These are phyloP conservation scores for Cyclospora cayetanensis DNA, from an alignment of 169 alveolate species.

Conservation along the genomic window DNA sequence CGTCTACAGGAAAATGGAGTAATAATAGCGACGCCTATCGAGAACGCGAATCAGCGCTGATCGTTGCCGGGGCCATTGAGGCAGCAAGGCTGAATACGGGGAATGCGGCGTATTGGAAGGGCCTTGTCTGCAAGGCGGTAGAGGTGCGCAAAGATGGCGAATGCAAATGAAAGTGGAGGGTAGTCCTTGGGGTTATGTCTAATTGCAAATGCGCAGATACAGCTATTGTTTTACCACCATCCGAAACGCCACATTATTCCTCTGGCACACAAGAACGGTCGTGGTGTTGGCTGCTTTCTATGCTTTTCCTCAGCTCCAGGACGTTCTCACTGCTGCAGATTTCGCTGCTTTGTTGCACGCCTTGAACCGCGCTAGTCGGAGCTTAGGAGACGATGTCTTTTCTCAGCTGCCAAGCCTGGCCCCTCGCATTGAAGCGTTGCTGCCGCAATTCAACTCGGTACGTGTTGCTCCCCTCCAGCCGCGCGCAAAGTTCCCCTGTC, in stretches of 20 bases:
- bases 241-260: too few relatives aligned
- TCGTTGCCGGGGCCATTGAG: neutral
- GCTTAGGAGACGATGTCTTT: neutral
- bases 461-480: too few relatives aligned
- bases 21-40: too few relatives aligned
- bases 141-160: constrained; percentile 29
- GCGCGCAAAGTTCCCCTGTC: too few relatives aligned
- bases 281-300: neutral
- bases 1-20: too few relatives aligned
- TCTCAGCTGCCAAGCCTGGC: neutral
- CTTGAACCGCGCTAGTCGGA: neutral
- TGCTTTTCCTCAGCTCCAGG: neutral
- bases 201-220: too few relatives aligned
- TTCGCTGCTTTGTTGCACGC: constrained; percentile 10
- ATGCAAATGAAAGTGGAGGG: too few relatives aligned
- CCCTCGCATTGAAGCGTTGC: neutral
- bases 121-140: neutral
- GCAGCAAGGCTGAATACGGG: neutral
- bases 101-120: neutral
- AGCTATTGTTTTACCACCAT: too few relatives aligned
- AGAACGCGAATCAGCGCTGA: too few relatives aligned
- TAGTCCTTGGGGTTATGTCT: too few relatives aligned
- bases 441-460: neutral
- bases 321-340: neutral
- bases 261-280: too few relatives aligned